Percentiles rank a stretch among this genome's conserved stretches.
Evolutionary conservation across 441 rosid genomes (phyloP).

Genomic region (Biscutella laevigata): DNA sequence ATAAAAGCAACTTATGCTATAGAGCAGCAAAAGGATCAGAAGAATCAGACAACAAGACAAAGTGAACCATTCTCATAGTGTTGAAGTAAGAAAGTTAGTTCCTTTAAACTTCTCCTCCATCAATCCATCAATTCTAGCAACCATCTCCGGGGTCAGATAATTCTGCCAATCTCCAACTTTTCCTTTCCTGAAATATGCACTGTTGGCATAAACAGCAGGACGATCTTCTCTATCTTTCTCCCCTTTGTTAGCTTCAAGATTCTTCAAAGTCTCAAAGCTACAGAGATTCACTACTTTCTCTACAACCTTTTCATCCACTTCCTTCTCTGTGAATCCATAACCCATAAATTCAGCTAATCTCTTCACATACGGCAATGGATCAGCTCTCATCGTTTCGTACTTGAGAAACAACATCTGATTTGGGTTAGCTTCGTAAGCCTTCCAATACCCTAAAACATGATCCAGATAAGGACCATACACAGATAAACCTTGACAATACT

Average conservation of each 20-base stretch:
- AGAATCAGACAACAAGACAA: neutral
- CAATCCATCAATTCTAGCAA: constrained; percentile 20
- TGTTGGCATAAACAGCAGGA: constrained; percentile 21
- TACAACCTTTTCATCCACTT: constrained; percentile 8
- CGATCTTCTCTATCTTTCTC: constrained; percentile 30
- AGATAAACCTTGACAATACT: constrained; percentile 17
- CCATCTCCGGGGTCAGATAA: constrained; percentile 24
- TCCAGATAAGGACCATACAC: constrained; percentile 28
- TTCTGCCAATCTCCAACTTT: constrained; percentile 29
- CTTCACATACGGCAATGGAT: constrained; percentile 25
- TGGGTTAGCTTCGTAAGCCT: constrained; percentile 21
- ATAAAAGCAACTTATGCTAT: constrained; percentile 1
- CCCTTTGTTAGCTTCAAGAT: constrained; percentile 28
- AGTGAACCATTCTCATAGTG: neutral
- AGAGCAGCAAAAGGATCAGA: constrained; percentile 3
- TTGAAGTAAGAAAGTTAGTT: constrained; percentile 10
- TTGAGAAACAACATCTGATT: constrained; percentile 21
- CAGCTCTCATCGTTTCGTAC: constrained; percentile 23
- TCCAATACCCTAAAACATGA: constrained; percentile 28
- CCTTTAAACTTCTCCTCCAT: constrained; percentile 26
- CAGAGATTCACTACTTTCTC: constrained; percentile 24
- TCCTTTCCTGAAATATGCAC: constrained; percentile 29
- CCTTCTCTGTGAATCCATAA: constrained; percentile 11
- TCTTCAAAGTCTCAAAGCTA: constrained; percentile 28
- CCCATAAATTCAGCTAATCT: constrained; percentile 30